phyloP scores from a whole-genome alignment of 331 rosid species.

The Cydonia oblonga region DNA sequence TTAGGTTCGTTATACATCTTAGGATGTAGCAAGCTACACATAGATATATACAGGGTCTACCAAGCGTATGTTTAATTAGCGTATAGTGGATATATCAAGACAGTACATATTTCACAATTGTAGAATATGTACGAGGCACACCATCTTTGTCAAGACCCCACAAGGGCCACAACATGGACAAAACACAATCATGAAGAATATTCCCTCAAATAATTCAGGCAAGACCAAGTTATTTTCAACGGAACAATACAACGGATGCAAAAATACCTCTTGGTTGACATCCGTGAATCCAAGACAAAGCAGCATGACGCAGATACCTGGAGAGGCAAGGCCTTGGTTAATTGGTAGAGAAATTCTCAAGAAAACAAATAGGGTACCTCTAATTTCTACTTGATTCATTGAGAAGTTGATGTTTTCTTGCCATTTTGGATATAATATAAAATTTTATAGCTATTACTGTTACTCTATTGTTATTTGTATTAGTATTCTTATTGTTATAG shows the following conservation, averaged over 20 bases:
- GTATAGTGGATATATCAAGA: constrained; percentile 6
- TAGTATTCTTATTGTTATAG: neutral
- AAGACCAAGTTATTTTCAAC: constrained; percentile 4
- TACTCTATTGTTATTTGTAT: neutral
- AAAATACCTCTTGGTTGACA: neutral
- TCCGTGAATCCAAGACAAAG: constrained; percentile 4
- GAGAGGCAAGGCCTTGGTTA: constrained; percentile 2
- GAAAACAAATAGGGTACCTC: neutral
- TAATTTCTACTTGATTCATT: neutral
- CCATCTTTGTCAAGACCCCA: constrained; percentile 28
- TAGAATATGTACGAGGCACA: constrained; percentile 22
- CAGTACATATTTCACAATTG: constrained; percentile 2
- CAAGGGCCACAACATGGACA: constrained; percentile 32
- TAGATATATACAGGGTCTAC: neutral
- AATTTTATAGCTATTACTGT: neutral
- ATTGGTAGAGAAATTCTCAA: neutral
- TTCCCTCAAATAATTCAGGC: constrained; percentile 25
- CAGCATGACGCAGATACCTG: neutral
- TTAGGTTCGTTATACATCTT: neutral
- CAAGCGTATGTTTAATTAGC: neutral
- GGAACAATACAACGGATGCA: neutral
- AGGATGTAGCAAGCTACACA: neutral
- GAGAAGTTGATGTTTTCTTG: neutral
- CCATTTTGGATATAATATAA: neutral
- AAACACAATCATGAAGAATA: constrained; percentile 29